Percentiles rank a stretch among this genome's conserved stretches.
These are phyloP conservation scores for Stellera chamaejasme DNA, from an alignment of 345 rosid genomes.

Conservation along the genomic window DNA sequence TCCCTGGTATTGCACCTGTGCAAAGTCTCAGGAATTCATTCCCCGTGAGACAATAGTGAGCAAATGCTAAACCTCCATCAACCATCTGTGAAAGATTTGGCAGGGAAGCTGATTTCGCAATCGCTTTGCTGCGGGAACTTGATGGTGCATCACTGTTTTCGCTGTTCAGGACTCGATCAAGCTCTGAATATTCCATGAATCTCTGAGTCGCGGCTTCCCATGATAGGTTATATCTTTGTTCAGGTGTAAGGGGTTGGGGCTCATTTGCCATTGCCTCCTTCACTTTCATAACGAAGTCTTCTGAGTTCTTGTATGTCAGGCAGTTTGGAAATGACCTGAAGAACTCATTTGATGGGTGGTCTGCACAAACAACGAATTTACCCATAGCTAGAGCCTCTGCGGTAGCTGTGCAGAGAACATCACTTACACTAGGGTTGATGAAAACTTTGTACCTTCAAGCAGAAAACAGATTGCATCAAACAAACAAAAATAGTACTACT, in stretches of 20 bases:
- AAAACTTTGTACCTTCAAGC: conserved; percentile 93
- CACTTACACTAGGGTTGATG: conserved; percentile 93
- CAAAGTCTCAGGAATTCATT: conserved; percentile 77
- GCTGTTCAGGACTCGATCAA: conserved; percentile 43
- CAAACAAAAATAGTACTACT: neutral
- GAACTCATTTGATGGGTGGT: conserved; percentile 96
- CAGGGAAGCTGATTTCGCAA: conserved; percentile 42
- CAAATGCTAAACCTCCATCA: conserved; percentile 87
- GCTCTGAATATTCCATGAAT: conserved; percentile 78
- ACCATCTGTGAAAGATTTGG: conserved; percentile 52
- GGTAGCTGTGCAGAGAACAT: conserved; percentile 97
- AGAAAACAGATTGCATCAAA: conserved; percentile 5
- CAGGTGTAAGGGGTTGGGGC: conserved; percentile 77
- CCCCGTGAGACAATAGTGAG: conserved; percentile 81
- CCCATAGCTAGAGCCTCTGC: conserved; percentile 99
- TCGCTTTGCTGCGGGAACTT: conserved; percentile 20
- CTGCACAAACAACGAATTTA: conserved; percentile 90
- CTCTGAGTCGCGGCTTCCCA: conserved; percentile 99
- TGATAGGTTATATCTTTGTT: conserved; percentile 73
- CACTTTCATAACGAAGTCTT: conserved; percentile 79
- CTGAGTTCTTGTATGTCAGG: conserved; percentile 74
- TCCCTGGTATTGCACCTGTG: conserved; percentile 79
- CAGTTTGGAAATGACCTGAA: conserved; percentile 95
- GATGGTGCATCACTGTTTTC: conserved; percentile 9
- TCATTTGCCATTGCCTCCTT: conserved; percentile 79